These are phyloP conservation scores for Hysterangium stoloniferum DNA, from an alignment of 768 basidiomycete genomes.

Conservation along the genomic window DNA sequence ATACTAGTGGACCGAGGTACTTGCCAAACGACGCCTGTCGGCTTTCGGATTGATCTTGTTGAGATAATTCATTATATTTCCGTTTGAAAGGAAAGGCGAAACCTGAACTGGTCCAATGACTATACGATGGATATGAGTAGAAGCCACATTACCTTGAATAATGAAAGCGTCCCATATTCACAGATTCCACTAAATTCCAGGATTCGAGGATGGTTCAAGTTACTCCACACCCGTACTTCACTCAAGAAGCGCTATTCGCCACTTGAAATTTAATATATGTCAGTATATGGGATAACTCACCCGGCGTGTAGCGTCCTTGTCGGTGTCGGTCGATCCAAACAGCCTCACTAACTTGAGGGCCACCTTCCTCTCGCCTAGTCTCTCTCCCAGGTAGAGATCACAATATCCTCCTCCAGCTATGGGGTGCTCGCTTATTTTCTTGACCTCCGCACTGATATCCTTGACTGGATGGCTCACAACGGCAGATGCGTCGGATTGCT, in stretches of 20 bases:
- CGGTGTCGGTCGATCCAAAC: constrained; percentile 7
- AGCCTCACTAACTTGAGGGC: constrained; percentile 12
- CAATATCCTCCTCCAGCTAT: constrained; percentile 15
- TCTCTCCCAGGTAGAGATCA: constrained; percentile 13
- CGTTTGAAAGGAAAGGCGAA: constrained; percentile 18
- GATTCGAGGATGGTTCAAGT: constrained; percentile 12
- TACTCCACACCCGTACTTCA: constrained; percentile 10
- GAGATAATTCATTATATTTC: constrained; percentile 21
- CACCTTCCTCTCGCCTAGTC: constrained; percentile 11
- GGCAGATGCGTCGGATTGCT: too few species aligned
- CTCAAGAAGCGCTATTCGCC: constrained; percentile 9
- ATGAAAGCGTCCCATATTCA: constrained; percentile 13
- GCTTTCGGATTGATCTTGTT: constrained; percentile 4
- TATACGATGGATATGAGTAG: neutral
- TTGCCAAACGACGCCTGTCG: neutral
- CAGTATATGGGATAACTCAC: neutral
- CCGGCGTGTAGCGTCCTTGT: constrained; percentile 4
- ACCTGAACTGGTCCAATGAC: constrained; percentile 11
- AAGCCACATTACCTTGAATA: neutral
- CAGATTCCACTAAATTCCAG: constrained; percentile 15
- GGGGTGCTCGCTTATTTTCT: constrained; percentile 8
- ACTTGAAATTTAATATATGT: neutral
- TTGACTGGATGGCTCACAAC: neutral
- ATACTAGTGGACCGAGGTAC: neutral
- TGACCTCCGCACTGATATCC: constrained; percentile 14